Conservation (phyloP, 1,284 basidiomycete genomes). For the Cryptococcus deneoformans region DNA sequence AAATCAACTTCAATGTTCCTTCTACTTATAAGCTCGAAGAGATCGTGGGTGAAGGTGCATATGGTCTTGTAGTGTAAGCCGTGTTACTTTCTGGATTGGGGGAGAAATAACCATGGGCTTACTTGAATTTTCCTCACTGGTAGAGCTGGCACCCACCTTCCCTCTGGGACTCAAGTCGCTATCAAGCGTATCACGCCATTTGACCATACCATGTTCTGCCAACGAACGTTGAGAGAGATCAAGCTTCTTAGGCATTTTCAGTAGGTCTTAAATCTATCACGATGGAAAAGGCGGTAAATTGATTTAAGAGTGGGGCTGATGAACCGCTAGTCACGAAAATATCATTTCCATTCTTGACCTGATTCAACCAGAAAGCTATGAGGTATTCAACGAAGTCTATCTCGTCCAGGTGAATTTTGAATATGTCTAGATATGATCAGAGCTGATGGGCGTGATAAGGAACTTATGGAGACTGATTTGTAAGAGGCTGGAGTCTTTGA, state of each 20-base stretch:
- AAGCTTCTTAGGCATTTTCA: constrained; percentile 85
- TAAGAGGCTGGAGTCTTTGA: constrained; percentile 12
- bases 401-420: constrained; percentile 60
- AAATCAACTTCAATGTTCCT: constrained; percentile 36
- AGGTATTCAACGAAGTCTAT: constrained; percentile 79
- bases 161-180: constrained; percentile 75
- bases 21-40: constrained; percentile 81
- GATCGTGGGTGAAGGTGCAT: constrained; percentile 83
- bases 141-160: constrained; percentile 74
- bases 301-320: background rate
- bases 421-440: too few relatives aligned
- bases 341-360: constrained; percentile 96
- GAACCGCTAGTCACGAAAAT: constrained; percentile 51
- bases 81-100: background rate
- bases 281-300: too few relatives aligned
- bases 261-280: constrained; percentile 12
- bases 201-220: constrained; percentile 89
- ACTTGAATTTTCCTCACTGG: background rate
- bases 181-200: constrained; percentile 93
- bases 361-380: constrained; percentile 80
- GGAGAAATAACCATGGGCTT: background rate
- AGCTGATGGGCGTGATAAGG: constrained; percentile 44
- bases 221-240: constrained; percentile 80
- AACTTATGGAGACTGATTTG: constrained; percentile 75
- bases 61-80: constrained; percentile 68